Evolutionary conservation across 2,329 filamentous ascomycete genomes (phyloP).

Genomic region (Aspergillus sp.): DNA sequence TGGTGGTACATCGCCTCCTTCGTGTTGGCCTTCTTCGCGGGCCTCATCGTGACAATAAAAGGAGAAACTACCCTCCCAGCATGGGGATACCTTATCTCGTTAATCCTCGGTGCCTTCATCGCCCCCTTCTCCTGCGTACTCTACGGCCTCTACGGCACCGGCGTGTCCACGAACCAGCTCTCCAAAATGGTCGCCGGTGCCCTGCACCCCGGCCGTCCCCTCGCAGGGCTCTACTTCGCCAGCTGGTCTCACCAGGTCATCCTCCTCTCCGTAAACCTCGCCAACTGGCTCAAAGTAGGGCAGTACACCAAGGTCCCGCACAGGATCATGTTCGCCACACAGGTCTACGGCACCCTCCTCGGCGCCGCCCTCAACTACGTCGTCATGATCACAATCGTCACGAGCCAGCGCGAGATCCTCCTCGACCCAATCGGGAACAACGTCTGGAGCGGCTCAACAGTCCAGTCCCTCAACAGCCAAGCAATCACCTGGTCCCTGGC

Average conservation of each 20-base stretch:
- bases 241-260: constrained; percentile 31
- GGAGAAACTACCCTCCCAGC: constrained; percentile 49
- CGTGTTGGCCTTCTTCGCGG: constrained; percentile 47
- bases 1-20: constrained; percentile 51
- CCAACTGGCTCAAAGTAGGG: constrained; percentile 24
- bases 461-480: constrained; percentile 46
- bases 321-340: constrained; percentile 56
- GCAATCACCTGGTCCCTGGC: constrained; percentile 50
- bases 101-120: constrained; percentile 45
- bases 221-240: constrained; percentile 29
- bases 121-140: constrained; percentile 45
- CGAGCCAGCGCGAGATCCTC: constrained; percentile 50
- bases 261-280: constrained; percentile 23
- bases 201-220: constrained; percentile 24
- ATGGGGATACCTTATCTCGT: constrained; percentile 51
- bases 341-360: constrained; percentile 56
- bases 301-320: constrained; percentile 55
- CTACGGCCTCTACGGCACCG: constrained; percentile 21
- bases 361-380: constrained; percentile 57
- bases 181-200: constrained; percentile 30
- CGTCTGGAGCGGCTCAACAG: constrained; percentile 54
- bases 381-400: constrained; percentile 57
- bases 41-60: constrained; percentile 48
- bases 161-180: constrained; percentile 22
- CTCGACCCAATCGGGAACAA: constrained; percentile 47